Conservation (phyloP, 2,329 filamentous ascomycete genomes). For the Daldinia sp. region DNA sequence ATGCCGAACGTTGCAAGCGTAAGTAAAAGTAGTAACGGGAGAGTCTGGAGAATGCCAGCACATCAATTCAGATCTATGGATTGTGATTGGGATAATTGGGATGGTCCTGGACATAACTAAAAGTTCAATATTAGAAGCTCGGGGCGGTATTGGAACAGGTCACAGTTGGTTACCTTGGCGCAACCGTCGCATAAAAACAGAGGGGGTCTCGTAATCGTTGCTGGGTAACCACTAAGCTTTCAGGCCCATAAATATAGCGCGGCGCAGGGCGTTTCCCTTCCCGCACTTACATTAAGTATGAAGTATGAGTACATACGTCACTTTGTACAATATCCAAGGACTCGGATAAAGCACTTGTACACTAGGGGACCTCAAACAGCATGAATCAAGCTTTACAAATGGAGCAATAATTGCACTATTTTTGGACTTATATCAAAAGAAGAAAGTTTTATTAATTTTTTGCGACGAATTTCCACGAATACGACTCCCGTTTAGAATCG, state of each 20-base stretch:
- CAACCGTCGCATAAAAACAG: slow-evolving; percentile 36
- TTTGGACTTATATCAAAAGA: background rate
- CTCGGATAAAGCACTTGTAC: background rate
- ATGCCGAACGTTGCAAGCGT: slow-evolving; percentile 13
- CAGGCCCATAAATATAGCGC: slow-evolving; percentile 15
- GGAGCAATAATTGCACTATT: background rate
- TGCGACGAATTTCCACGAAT: background rate
- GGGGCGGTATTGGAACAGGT: slow-evolving; percentile 30
- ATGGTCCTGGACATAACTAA: slow-evolving; percentile 6
- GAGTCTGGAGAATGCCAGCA: slow-evolving; percentile 32
- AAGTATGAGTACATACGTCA: background rate
- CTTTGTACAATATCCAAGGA: slow-evolving; percentile 2
- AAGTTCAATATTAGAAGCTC: slow-evolving; percentile 25
- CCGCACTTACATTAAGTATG: background rate
- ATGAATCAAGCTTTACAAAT: background rate
- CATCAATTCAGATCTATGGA: slow-evolving; percentile 33
- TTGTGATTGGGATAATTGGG: slow-evolving; percentile 29
- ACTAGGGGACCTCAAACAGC: background rate
- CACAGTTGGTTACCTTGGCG: slow-evolving; percentile 24
- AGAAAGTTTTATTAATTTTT: background rate
- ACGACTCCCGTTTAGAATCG: background rate
- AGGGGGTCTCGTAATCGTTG: slow-evolving; percentile 39
- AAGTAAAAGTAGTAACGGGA: slow-evolving; percentile 7
- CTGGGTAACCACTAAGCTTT: slow-evolving; percentile 39
- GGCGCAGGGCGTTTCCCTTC: background rate